Evolutionary conservation across 2,329 filamentous ascomycete genomes (phyloP).

Genomic region (Alternaria rosae): DNA sequence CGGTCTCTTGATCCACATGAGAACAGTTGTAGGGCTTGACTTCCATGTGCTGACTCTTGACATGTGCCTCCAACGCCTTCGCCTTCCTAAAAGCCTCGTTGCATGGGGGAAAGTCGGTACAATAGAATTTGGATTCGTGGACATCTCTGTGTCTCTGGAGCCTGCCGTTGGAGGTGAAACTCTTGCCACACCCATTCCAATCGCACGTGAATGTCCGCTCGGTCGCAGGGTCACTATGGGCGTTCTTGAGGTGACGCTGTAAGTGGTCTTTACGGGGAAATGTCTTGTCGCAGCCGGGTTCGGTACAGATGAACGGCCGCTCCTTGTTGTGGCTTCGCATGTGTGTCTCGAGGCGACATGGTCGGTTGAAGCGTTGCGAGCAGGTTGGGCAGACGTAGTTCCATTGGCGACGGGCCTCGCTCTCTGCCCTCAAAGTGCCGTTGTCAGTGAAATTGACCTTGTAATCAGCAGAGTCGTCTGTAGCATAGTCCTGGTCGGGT

Average conservation of each 20-base stretch:
- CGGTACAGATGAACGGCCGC: conserved; percentile 76
- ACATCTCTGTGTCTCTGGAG: conserved; percentile 79
- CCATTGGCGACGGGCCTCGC: conserved; percentile 67
- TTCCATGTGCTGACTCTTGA: conserved; percentile 77
- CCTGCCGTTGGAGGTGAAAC: conserved; percentile 80
- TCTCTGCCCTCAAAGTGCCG: conserved; percentile 37
- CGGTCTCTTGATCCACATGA: conserved; percentile 61
- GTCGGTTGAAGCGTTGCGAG: conserved; percentile 85
- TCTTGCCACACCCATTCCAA: conserved; percentile 77
- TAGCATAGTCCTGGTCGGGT: conserved; percentile 22
- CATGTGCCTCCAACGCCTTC: conserved; percentile 82
- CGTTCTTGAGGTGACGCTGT: conserved; percentile 82
- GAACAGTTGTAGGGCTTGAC: conserved; percentile 75
- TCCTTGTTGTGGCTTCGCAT: conserved; percentile 86
- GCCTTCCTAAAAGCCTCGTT: conserved; percentile 84
- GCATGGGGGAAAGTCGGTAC: conserved; percentile 74
- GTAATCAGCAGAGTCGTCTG: conserved; percentile 36
- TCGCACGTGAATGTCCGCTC: conserved; percentile 74
- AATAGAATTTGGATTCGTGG: conserved; percentile 80
- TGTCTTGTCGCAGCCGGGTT: conserved; percentile 77
- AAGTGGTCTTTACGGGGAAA: conserved; percentile 89
- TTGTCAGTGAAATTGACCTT: conserved; percentile 38
- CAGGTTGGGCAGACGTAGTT: conserved; percentile 81
- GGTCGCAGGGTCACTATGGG: conserved; percentile 67
- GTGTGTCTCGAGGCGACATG: conserved; percentile 77